phyloP scores from a whole-genome alignment of 805 yeast genomes.

The Candida sonorensis region DNA sequence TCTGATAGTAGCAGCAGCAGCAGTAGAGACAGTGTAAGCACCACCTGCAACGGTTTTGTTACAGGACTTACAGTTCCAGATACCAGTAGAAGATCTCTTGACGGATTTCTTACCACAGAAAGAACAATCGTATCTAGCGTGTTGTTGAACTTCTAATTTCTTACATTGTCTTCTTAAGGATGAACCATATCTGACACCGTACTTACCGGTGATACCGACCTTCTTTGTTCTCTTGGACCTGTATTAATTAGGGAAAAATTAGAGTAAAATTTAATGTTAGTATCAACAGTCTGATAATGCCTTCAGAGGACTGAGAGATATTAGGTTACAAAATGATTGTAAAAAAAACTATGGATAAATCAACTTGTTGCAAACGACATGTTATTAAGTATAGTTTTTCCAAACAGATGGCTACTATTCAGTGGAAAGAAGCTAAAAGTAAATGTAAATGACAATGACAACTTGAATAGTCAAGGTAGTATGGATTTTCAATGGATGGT shows the following conservation, averaged over 20 bases:
- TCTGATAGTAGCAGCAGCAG: conserved; percentile 99
- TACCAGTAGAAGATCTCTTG: conserved; percentile 96
- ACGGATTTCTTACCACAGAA: conserved; percentile 99
- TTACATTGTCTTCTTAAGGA: conserved; percentile 99
- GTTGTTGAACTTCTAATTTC: conserved; percentile 98
- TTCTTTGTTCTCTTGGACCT: conserved; percentile 99
- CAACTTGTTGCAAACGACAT: too few species aligned
- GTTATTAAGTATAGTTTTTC: too few species aligned
- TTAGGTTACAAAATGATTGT: too few species aligned
- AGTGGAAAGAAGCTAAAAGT: too few species aligned
- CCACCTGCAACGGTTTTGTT: conserved; percentile 99
- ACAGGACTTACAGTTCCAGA: conserved; percentile 97
- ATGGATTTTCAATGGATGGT: too few species aligned
- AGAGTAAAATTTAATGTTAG: conserved; percentile 8
- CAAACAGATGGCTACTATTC: too few species aligned
- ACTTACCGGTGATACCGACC: conserved; percentile 99
- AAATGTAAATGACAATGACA: too few species aligned
- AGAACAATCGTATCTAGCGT: conserved; percentile 97
- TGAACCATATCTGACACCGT: conserved; percentile 99
- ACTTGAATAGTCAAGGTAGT: too few species aligned
- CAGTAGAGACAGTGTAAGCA: conserved; percentile 98
- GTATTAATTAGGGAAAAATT: conserved; percentile 1
- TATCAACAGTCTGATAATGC: conserved; percentile 3
- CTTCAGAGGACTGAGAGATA: too few species aligned
- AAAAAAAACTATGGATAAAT: too few species aligned